Evolutionary conservation across 495 filamentous ascomycete genomes (phyloP).

Genomic region (Zalerion maritima): DNA sequence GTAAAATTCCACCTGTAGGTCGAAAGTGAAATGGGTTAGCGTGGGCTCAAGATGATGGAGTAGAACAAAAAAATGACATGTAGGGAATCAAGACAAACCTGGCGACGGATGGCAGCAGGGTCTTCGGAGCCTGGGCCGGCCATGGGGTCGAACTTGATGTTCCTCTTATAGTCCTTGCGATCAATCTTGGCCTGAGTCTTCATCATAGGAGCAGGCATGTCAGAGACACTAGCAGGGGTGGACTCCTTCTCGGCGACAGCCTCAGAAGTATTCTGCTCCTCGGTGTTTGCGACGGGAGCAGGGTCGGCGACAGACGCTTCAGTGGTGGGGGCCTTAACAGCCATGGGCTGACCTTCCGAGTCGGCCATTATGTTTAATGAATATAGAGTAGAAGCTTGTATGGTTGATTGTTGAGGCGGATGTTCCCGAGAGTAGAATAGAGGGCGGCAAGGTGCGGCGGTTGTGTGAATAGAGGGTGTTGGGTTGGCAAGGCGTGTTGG

Average conservation of each 20-base stretch:
- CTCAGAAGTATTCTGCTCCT: conserved; percentile 4
- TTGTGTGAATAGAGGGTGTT: no score
- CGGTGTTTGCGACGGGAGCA: conserved; percentile 1
- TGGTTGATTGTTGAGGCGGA: no score
- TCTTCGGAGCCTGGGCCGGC: conserved; percentile 51
- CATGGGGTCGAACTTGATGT: conserved; percentile 52
- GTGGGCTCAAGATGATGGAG: conserved; percentile 10
- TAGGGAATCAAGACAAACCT: conserved; percentile 24
- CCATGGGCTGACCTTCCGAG: no score
- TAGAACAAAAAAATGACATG: conserved; percentile 5
- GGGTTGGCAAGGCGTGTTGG: no score
- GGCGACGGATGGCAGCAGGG: conserved; percentile 58
- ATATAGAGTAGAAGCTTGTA: no score
- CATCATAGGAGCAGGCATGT: conserved; percentile 7
- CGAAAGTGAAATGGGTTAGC: neutral
- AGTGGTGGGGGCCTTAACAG: conserved; percentile 2
- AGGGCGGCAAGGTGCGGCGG: no score
- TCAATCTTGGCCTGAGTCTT: conserved; percentile 12
- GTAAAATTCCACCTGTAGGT: conserved; percentile 81
- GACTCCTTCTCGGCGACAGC: conserved; percentile 5
- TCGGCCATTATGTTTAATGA: no score
- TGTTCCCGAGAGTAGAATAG: no score
- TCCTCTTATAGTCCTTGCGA: conserved; percentile 17
- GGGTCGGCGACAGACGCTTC: conserved; percentile 1
- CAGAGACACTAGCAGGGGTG: conserved; percentile 3